A percentile compares a stretch with the other conserved stretches of the same genome.
phyloP scores from a whole-genome alignment of 2,329 filamentous ascomycete genomes.

The Scytalidium sp. region DNA sequence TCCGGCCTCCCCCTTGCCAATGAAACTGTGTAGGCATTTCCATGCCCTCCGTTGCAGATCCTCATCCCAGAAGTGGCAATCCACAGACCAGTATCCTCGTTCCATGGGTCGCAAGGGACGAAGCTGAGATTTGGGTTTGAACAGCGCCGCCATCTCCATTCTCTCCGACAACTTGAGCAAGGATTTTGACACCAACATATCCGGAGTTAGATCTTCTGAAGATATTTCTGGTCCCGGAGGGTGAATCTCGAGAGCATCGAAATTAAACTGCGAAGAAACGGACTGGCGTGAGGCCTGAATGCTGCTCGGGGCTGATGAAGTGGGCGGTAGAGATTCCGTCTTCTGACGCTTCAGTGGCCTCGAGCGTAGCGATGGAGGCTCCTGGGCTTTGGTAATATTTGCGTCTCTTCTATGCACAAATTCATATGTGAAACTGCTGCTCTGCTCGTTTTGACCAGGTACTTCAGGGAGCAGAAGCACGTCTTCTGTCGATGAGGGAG shows the following conservation, averaged over 20 bases:
- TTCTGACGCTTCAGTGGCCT: not conserved
- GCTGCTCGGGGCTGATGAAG: not conserved
- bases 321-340: not conserved
- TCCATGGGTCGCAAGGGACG: slow-evolving; percentile 58
- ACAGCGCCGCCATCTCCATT: slow-evolving; percentile 51
- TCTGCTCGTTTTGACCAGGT: not conserved
- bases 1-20: slow-evolving; percentile 57
- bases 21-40: slow-evolving; percentile 57
- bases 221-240: slow-evolving; percentile 52
- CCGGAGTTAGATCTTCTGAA: slow-evolving; percentile 35
- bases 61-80: slow-evolving; percentile 51
- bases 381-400: not conserved
- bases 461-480: not conserved
- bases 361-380: not conserved
- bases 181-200: slow-evolving; percentile 53
- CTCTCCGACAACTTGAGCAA: slow-evolving; percentile 51
- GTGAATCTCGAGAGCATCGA: slow-evolving; percentile 42
- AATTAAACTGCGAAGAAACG: not conserved
- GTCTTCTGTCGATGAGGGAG: not conserved
- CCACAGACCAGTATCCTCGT: slow-evolving; percentile 74
- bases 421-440: not conserved
- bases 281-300: not conserved
- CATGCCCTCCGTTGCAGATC: slow-evolving; percentile 53
- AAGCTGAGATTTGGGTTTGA: slow-evolving; percentile 45
- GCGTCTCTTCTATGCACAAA: not conserved